Percentiles rank a stretch among this genome's conserved stretches.
Evolutionary conservation across 148 eudicot species (phyloP).

Genomic region (Camellia sinensis): DNA sequence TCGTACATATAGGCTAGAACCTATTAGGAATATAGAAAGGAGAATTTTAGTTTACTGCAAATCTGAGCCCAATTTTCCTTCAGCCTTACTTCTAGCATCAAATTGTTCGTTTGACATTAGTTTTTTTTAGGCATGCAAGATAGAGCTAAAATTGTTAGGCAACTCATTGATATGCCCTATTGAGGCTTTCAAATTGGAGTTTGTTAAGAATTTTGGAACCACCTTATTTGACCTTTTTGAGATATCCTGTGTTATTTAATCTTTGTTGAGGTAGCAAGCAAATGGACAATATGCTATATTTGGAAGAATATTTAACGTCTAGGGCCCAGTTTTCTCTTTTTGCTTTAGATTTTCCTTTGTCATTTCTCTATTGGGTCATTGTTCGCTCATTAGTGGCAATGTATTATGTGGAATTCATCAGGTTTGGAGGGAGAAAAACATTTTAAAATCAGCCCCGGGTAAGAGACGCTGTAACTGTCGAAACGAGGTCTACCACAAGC

Average conservation of each 20-base stretch:
- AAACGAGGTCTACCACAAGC: constrained; percentile 92
- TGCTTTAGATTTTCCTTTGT: background rate
- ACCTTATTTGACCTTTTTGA: background rate
- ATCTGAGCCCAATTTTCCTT: too few relatives aligned
- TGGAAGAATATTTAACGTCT: background rate
- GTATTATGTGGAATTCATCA: constrained; percentile 27
- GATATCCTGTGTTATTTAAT: background rate
- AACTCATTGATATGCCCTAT: background rate
- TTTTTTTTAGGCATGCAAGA: background rate
- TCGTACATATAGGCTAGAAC: background rate
- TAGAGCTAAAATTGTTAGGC: background rate
- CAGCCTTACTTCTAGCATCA: background rate
- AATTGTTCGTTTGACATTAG: background rate
- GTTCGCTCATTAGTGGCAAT: constrained; percentile 1
- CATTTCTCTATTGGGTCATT: background rate
- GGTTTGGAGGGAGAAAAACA: constrained; percentile 95
- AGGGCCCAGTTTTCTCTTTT: constrained; percentile 1
- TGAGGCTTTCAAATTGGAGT: background rate
- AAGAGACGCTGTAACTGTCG: constrained; percentile 94
- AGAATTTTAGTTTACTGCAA: background rate
- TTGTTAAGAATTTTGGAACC: background rate
- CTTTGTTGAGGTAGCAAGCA: background rate
- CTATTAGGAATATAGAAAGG: background rate
- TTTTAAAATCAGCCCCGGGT: constrained; percentile 78
- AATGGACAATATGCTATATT: background rate